phyloP scores from a whole-genome alignment of 805 yeast genomes.

The Spathaspora girioi region DNA sequence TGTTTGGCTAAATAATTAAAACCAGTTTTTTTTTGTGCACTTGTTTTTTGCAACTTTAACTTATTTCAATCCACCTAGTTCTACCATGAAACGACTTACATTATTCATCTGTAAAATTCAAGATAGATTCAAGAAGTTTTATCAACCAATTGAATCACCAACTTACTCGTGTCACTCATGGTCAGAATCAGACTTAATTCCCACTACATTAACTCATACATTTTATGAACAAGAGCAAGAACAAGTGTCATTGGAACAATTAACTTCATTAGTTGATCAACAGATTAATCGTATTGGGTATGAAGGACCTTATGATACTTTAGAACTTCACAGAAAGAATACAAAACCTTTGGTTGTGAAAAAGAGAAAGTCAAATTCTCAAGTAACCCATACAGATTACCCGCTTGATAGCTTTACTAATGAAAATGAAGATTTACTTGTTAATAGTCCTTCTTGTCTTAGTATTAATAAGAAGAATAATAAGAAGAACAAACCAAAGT shows the following conservation, averaged over 20 bases:
- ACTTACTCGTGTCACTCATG: too few species aligned
- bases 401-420: neutral
- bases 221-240: neutral
- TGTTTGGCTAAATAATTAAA: too few species aligned
- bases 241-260: neutral
- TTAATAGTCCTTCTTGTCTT: neutral
- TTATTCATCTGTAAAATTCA: neutral
- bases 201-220: too few species aligned
- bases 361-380: neutral
- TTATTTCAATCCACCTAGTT: neutral
- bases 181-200: too few species aligned
- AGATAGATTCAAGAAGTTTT: neutral
- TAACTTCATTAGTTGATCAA: constrained; percentile 6
- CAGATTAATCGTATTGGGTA: constrained; percentile 1
- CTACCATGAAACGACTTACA: neutral
- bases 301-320: neutral
- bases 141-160: neutral
- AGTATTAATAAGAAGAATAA: neutral
- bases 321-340: neutral
- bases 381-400: neutral
- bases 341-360: neutral
- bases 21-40: too few species aligned
- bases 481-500: neutral
- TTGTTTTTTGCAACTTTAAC: neutral
- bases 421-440: neutral